Evolutionary conservation across 768 basidiomycete species (phyloP), one percentile per base, ranked within the genome.

Genomic region (Trametes sanguinea): DNA sequence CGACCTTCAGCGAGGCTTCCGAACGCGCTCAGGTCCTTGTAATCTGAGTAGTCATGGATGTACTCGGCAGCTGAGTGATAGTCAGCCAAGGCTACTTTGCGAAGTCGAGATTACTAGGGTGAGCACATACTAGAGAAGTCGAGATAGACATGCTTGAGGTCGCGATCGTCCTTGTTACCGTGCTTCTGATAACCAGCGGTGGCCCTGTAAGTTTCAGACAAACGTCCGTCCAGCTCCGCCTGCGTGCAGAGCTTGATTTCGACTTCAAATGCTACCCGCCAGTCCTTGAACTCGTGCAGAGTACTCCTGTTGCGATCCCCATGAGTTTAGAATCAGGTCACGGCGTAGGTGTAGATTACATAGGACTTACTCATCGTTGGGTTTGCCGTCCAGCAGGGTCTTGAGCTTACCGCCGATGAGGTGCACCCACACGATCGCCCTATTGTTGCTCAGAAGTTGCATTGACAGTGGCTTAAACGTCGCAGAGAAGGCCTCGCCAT

Each of bases 201-300:
- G 14, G 62, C 64, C 35, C 53, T 59, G 57, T 62, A 68, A 30
- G 60, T 58, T 0, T 57, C 61, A 4, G 62, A 53, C 6, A 45
- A 33, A 3, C 60, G 59, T 47, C 53, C 46, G 37, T 64, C 37
- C 4, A 70, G 63, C 43, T 68, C 64, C 17, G 55, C 46, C 45
- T 67, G 61, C 1, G 62, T 60, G 45, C 64, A 57, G 44, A 67
- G 60, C 64, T 69, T 70, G 13, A 74, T 40, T 14, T 64, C 64
- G 33, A 74, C 71, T 54, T 72, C 72, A 65, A 73, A 74, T 5
- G 72, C 71, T 16, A 73, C 61, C 6, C 66, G 59, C 68, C 71
- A 72, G 22, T 68, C 60, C 4, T 62, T 63, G 64, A 74, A 69
- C 27, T 65, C 58, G 60, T 68, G 60, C 33, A 55, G 29, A 33